phyloP scores from a whole-genome alignment of 345 rosid species.

The Crucihimalaya himalaica region DNA sequence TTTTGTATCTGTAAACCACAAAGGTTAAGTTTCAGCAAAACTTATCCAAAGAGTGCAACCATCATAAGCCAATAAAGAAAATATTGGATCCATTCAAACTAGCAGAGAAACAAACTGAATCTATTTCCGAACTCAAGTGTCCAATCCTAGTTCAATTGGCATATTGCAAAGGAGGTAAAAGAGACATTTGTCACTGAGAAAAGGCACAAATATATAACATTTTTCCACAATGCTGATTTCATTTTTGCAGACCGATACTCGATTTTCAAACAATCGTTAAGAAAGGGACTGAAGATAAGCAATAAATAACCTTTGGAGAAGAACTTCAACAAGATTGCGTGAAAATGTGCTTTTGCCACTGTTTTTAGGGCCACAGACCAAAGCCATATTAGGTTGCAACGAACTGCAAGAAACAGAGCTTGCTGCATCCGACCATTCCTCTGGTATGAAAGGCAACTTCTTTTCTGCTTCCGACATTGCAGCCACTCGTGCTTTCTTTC shows the following conservation, averaged over 20 bases:
- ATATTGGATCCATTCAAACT: not conserved
- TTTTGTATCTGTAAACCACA: slow-evolving; percentile 61
- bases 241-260: not conserved
- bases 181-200: not conserved
- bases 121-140: not conserved
- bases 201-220: too few species aligned
- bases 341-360: slow-evolving; percentile 90
- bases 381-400: slow-evolving; percentile 52
- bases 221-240: not conserved
- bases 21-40: not conserved
- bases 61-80: not conserved
- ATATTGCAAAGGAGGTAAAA: not conserved
- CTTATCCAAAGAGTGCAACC: not conserved
- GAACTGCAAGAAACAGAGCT: slow-evolving; percentile 53
- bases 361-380: slow-evolving; percentile 83
- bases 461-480: slow-evolving; percentile 45
- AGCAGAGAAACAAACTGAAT: not conserved
- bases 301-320: slow-evolving; percentile 60
- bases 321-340: slow-evolving; percentile 71
- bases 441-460: slow-evolving; percentile 55
- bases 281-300: slow-evolving; percentile 16
- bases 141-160: not conserved
- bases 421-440: slow-evolving; percentile 78
- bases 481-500: slow-evolving; percentile 2
- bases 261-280: not conserved